phyloP scores from a whole-genome alignment of 2,329 filamentous ascomycete species.

The Talaromyces rugulosus region DNA sequence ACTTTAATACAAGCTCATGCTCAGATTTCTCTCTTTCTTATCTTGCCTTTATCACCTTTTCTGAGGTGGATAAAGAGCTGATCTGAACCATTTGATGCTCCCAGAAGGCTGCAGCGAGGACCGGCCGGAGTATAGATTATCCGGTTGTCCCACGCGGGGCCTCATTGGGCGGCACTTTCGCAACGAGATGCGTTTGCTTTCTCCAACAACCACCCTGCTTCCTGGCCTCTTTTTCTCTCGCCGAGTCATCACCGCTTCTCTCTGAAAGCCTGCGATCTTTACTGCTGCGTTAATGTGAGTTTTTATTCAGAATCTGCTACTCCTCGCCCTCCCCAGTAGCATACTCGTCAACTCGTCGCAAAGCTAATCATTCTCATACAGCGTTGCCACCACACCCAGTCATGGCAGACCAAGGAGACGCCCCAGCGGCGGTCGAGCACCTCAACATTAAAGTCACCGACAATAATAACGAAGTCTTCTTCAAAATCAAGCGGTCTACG shows the following conservation, averaged over 20 bases:
- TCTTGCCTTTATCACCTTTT: neutral
- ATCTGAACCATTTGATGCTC: neutral
- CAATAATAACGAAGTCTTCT: constrained; percentile 99
- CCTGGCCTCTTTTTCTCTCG: neutral
- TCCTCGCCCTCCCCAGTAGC: neutral
- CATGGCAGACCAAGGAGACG: constrained; percentile 14
- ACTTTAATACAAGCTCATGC: neutral
- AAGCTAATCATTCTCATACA: neutral
- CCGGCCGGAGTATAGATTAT: constrained; percentile 37
- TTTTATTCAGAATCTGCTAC: neutral
- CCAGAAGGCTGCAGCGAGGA: constrained; percentile 3
- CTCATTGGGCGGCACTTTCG: constrained; percentile 10
- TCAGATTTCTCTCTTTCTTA: neutral
- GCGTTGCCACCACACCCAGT: neutral
- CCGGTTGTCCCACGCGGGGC: constrained; percentile 28
- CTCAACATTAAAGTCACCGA: constrained; percentile 99
- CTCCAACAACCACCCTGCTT: constrained; percentile 9
- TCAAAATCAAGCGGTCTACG: constrained; percentile 98
- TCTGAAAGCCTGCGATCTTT: neutral
- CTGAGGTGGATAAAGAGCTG: neutral
- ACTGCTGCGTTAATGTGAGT: neutral
- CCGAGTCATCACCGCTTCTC: neutral
- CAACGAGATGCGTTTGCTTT: constrained; percentile 6
- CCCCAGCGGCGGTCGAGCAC: constrained; percentile 63
- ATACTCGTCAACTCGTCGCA: neutral